Percentiles rank a stretch among this genome's conserved stretches.
Conservation (phyloP, 176 grass and related monocot genomes). For the Juncus effusus region DNA sequence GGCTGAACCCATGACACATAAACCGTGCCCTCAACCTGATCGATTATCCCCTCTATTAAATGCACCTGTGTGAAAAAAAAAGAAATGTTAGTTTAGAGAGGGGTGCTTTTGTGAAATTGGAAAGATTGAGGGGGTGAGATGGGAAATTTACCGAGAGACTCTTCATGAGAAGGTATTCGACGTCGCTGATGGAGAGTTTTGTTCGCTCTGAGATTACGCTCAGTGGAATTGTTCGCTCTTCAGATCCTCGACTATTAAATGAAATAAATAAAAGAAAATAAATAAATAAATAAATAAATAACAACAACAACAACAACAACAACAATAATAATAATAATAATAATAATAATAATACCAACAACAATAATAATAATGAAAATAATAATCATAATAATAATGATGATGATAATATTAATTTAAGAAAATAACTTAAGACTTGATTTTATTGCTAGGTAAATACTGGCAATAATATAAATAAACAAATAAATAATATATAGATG, state of each 20-base stretch:
- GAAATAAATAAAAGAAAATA: conserved; percentile 20
- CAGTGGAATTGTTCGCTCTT: conserved; percentile 88
- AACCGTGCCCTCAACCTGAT: conserved; percentile 83
- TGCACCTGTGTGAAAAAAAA: conserved; percentile 54
- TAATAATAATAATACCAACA: too few relatives aligned
- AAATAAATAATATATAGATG: conserved; percentile 4
- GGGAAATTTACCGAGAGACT: conserved; percentile 73
- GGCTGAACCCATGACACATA: conserved; percentile 84
- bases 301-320: conserved; percentile 21
- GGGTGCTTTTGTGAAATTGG: background rate
- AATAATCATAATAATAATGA: background rate
- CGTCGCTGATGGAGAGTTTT: conserved; percentile 70
- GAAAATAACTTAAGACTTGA: background rate
- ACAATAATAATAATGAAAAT: background rate
- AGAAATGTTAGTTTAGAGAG: background rate
- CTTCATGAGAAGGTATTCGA: conserved; percentile 95
- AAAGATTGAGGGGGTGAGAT: background rate
- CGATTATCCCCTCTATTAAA: conserved; percentile 95
- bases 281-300: conserved; percentile 18
- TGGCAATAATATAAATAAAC: conserved; percentile 4
- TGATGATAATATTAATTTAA: background rate
- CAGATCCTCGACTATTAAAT: conserved; percentile 54
- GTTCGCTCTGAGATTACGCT: conserved; percentile 64
- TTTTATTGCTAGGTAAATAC: background rate
- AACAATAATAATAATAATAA: background rate